A percentile compares a stretch with the other conserved stretches of the same genome.
These are phyloP conservation scores for Plenodomus lindquistii DNA, from an alignment of 2,329 filamentous ascomycete genomes.

Conservation along the genomic window DNA sequence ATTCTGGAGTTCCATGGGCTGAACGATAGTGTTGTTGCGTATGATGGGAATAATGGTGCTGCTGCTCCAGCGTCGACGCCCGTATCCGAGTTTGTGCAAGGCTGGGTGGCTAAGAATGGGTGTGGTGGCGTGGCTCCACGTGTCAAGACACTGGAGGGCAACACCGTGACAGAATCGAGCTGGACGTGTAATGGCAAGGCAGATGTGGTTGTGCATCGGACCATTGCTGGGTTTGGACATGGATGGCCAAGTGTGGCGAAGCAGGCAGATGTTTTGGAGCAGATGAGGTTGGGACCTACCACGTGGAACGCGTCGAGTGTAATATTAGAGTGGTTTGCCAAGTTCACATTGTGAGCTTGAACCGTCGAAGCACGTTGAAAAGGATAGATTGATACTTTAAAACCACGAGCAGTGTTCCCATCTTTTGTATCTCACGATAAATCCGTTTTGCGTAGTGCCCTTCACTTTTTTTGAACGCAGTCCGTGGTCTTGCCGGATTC, in stretches of 20 bases:
- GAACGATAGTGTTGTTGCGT: slow-evolving; percentile 27
- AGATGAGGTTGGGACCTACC: slow-evolving; percentile 19
- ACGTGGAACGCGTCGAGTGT: slow-evolving; percentile 26
- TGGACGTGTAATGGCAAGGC: slow-evolving; percentile 20
- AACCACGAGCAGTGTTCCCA: not conserved
- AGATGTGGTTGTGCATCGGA: slow-evolving; percentile 18
- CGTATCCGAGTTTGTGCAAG: slow-evolving; percentile 14
- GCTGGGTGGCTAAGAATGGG: slow-evolving; percentile 13
- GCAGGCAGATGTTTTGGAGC: slow-evolving; percentile 25
- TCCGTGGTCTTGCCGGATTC: not conserved
- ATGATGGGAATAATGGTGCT: slow-evolving; percentile 20
- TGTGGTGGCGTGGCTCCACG: slow-evolving; percentile 5
- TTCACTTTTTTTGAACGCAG: not conserved
- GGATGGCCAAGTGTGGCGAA: slow-evolving; percentile 24
- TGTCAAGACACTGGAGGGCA: slow-evolving; percentile 7
- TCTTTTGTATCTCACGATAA: not conserved
- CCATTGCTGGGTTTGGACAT: slow-evolving; percentile 25
- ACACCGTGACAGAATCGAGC: slow-evolving; percentile 10
- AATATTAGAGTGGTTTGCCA: slow-evolving; percentile 23
- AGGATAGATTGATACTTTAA: not conserved
- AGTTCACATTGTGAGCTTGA: slow-evolving; percentile 14
- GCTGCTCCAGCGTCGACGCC: slow-evolving; percentile 18
- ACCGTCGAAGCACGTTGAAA: not conserved
- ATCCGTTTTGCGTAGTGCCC: not conserved
- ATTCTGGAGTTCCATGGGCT: slow-evolving; percentile 26